phyloP scores from a whole-genome alignment of 2,329 filamentous ascomycete species.

The Talaromyces sp. region DNA sequence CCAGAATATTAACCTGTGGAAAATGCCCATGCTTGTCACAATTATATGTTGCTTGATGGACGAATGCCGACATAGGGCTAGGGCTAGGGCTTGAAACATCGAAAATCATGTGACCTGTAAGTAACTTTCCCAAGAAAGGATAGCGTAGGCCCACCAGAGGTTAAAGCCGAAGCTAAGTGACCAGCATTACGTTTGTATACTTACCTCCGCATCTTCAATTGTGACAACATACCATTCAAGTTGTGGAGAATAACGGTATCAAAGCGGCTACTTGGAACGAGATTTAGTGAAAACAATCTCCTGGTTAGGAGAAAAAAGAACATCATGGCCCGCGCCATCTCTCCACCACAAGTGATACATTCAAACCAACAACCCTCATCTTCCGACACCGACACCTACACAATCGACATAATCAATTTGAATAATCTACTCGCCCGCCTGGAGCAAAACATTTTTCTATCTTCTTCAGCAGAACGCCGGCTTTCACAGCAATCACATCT shows the following conservation, averaged over 20 bases:
- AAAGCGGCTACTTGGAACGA: neutral
- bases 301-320: neutral
- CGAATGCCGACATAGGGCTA: neutral
- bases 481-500: constrained; percentile 38
- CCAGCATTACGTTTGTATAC: constrained; percentile 1
- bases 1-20: neutral
- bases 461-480: constrained; percentile 36
- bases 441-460: constrained; percentile 41
- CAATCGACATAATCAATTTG: constrained; percentile 30
- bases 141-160: neutral
- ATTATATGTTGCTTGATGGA: neutral
- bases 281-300: neutral
- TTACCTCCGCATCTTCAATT: neutral
- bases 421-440: constrained; percentile 43
- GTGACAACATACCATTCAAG: neutral
- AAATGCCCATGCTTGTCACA: neutral
- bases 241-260: neutral
- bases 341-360: neutral
- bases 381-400: constrained; percentile 3
- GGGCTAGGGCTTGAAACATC: neutral
- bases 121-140: neutral
- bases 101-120: neutral
- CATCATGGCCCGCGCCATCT: neutral
- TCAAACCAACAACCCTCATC: neutral
- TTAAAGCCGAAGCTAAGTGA: constrained; percentile 1